Conservation (phyloP, 1,139 yeast species). For the Saccharomyces pastorianus region DNA sequence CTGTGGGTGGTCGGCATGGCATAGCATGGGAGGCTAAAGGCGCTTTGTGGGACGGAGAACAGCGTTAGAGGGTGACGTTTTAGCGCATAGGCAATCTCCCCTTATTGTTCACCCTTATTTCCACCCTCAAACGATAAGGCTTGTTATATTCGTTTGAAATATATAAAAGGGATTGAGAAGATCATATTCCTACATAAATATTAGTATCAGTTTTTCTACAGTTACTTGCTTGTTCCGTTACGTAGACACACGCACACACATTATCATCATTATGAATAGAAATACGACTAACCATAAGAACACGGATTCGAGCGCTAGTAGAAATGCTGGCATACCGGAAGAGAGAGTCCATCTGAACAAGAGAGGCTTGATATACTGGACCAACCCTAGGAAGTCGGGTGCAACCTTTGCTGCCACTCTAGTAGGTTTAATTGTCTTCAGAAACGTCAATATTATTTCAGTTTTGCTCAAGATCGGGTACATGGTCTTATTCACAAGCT, state of each 20-base stretch:
- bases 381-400: conserved; percentile 66
- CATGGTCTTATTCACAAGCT: conserved; percentile 39
- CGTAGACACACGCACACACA: too few species aligned
- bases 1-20: neutral
- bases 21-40: neutral
- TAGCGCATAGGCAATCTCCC: neutral
- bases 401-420: conserved; percentile 51
- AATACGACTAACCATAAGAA: neutral
- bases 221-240: too few species aligned
- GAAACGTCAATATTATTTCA: conserved; percentile 59
- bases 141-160: neutral
- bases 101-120: neutral
- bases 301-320: neutral
- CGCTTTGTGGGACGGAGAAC: neutral
- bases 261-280: neutral
- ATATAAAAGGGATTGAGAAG: neutral
- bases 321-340: neutral
- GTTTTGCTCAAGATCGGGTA: conserved; percentile 44
- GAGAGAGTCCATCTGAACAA: neutral
- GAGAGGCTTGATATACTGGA: conserved; percentile 57
- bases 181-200: neutral
- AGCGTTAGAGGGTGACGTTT: neutral
- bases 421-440: conserved; percentile 38
- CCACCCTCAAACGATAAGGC: neutral
- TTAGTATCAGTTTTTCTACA: too few species aligned